These are phyloP conservation scores for Boletus sp. DNA, from an alignment of 768 basidiomycete species.

Conservation along the genomic window DNA sequence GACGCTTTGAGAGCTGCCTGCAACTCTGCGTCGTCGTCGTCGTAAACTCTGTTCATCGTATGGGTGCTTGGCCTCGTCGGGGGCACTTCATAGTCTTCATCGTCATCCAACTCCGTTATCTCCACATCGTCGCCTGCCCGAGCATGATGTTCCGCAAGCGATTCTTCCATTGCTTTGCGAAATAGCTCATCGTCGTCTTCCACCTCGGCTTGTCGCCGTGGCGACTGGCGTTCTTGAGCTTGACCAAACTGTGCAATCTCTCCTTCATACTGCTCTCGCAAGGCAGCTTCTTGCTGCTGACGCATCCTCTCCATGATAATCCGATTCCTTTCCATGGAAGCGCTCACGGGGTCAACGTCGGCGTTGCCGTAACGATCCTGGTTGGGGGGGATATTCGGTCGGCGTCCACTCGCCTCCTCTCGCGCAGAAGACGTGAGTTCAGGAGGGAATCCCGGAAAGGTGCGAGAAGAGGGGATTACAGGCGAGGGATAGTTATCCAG, in stretches of 20 bases:
- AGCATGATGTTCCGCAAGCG: slow-evolving; percentile 19
- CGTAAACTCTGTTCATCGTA: slow-evolving; percentile 52
- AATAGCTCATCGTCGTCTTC: slow-evolving; percentile 59
- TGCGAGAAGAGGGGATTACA: slow-evolving; percentile 26
- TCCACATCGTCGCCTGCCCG: slow-evolving; percentile 21
- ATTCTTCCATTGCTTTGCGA: slow-evolving; percentile 41
- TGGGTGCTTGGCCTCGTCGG: not conserved
- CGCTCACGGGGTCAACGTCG: slow-evolving; percentile 54
- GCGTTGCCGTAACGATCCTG: slow-evolving; percentile 32
- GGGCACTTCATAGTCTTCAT: slow-evolving; percentile 16
- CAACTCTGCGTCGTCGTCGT: slow-evolving; percentile 84
- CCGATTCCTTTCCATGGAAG: slow-evolving; percentile 65
- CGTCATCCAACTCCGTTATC: slow-evolving; percentile 23
- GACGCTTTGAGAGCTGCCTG: slow-evolving; percentile 88
- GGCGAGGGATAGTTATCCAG: slow-evolving; percentile 18
- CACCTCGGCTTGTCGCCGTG: slow-evolving; percentile 1
- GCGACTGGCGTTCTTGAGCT: slow-evolving; percentile 7
- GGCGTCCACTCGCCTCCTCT: slow-evolving; percentile 12
- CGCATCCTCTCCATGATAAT: slow-evolving; percentile 62
- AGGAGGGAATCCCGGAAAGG: slow-evolving; percentile 26
- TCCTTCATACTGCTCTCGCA: slow-evolving; percentile 54
- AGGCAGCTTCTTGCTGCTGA: slow-evolving; percentile 64
- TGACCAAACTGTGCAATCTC: slow-evolving; percentile 33
- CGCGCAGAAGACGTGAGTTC: slow-evolving; percentile 10
- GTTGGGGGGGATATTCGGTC: slow-evolving; percentile 26